Percentiles rank a stretch among this genome's conserved stretches.
phyloP scores from a whole-genome alignment of 2,329 filamentous ascomycete species.

The Didymella lethalis region DNA sequence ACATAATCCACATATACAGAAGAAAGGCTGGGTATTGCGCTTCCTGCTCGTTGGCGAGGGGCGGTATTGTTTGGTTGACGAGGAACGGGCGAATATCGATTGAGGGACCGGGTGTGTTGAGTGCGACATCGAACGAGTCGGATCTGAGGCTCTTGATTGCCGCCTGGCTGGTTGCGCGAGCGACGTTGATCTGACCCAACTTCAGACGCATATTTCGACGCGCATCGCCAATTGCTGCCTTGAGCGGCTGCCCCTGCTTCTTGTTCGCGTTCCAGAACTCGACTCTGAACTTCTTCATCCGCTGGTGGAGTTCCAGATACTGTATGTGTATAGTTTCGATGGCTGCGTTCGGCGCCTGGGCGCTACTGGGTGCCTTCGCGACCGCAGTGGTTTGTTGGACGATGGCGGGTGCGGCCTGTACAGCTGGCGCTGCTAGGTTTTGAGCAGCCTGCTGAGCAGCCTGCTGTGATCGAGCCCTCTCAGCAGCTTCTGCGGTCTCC shows the following conservation, averaged over 20 bases:
- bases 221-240: constrained; percentile 41
- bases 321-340: constrained; percentile 44
- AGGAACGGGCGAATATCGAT: constrained; percentile 50
- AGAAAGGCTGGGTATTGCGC: constrained; percentile 55
- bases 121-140: constrained; percentile 39
- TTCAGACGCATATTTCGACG: constrained; percentile 42
- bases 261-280: constrained; percentile 40
- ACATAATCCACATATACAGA: constrained; percentile 78
- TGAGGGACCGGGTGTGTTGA: constrained; percentile 37
- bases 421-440: constrained; percentile 18
- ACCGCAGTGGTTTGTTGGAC: constrained; percentile 10
- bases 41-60: constrained; percentile 38
- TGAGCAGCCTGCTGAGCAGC: constrained; percentile 17
- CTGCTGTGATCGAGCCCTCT: constrained; percentile 34
- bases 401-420: constrained; percentile 18
- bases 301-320: constrained; percentile 47
- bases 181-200: constrained; percentile 47
- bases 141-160: constrained; percentile 41
- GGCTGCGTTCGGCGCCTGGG: constrained; percentile 29
- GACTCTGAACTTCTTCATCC: constrained; percentile 49
- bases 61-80: constrained; percentile 43
- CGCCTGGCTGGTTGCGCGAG: constrained; percentile 37
- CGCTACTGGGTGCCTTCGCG: constrained; percentile 10
- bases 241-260: constrained; percentile 36
- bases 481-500: constrained; percentile 38